These are phyloP conservation scores for Boechera divaricarpa DNA, from an alignment of 345 rosid species.

Conservation along the genomic window DNA sequence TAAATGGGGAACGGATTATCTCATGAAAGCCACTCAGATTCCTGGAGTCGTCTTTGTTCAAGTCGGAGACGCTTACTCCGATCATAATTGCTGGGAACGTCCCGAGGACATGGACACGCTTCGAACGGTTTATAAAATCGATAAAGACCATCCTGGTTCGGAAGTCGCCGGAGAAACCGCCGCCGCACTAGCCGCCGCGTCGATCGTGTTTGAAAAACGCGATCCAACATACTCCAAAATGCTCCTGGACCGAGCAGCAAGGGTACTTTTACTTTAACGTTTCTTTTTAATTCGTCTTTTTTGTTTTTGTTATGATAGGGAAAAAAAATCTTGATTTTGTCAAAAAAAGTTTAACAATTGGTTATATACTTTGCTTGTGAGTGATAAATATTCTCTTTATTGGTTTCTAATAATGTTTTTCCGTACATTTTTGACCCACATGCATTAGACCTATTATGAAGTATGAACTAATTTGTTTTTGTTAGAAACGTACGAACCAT, in stretches of 20 bases:
- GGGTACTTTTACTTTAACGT: slow-evolving; percentile 49
- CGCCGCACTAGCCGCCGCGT: slow-evolving; percentile 87
- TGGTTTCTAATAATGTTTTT: slow-evolving; percentile 1
- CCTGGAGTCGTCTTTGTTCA: slow-evolving; percentile 44
- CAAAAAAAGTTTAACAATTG: neutral
- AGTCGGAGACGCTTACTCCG: slow-evolving; percentile 92
- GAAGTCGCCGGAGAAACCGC: slow-evolving; percentile 86
- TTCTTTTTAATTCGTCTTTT: neutral
- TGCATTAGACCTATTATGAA: neutral
- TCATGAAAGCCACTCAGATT: slow-evolving; percentile 62
- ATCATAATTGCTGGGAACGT: slow-evolving; percentile 95
- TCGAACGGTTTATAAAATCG: slow-evolving; percentile 69
- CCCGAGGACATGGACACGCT: slow-evolving; percentile 98
- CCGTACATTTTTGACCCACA: slow-evolving; percentile 19
- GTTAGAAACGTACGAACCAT: neutral
- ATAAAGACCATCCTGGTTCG: slow-evolving; percentile 75
- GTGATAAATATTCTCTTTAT: neutral
- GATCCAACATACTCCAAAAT: slow-evolving; percentile 77
- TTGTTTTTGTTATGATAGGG: neutral
- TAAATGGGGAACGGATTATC: slow-evolving; percentile 93
- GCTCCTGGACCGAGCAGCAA: slow-evolving; percentile 68
- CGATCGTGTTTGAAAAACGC: slow-evolving; percentile 71
- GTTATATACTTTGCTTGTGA: slow-evolving; percentile 39
- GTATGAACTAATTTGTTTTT: neutral
- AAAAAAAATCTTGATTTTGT: slow-evolving; percentile 26